Conservation (phyloP, 495 filamentous ascomycete species). For the Tirmania nivea region DNA sequence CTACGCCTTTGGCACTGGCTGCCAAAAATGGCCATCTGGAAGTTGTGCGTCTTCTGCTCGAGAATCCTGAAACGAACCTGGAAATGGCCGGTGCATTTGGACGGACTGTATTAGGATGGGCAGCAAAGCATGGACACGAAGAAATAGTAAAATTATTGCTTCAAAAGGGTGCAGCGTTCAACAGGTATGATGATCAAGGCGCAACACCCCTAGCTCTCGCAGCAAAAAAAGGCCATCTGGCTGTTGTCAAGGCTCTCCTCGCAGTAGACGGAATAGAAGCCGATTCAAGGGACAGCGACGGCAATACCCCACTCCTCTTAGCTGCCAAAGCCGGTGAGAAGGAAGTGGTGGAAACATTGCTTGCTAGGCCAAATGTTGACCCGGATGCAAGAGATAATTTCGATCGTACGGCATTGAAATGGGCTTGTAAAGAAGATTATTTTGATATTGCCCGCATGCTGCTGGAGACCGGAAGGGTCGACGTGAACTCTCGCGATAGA, state of each 20-base stretch:
- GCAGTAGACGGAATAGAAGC: not conserved
- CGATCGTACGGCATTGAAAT: too few relatives aligned
- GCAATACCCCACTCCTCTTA: too few relatives aligned
- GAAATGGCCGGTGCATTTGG: too few relatives aligned
- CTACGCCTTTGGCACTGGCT: not conserved
- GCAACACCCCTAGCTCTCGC: constrained; percentile 7
- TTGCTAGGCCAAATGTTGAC: too few relatives aligned
- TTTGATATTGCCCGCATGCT: too few relatives aligned
- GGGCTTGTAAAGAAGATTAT: too few relatives aligned
- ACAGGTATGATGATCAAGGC: constrained; percentile 7
- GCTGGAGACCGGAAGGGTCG: too few relatives aligned
- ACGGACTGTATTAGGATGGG: not conserved
- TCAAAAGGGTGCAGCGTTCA: not conserved
- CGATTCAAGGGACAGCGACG: too few relatives aligned
- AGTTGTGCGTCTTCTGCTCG: not conserved
- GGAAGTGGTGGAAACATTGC: too few relatives aligned
- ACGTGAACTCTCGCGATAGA: too few relatives aligned
- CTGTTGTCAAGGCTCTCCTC: not conserved
- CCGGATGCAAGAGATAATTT: too few relatives aligned
- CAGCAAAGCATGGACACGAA: not conserved
- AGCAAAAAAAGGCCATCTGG: not conserved
- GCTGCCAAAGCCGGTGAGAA: too few relatives aligned
- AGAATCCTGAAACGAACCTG: not conserved
- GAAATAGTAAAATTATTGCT: not conserved
- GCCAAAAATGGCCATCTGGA: not conserved